Percentiles rank a stretch among this genome's conserved stretches.
Conservation (phyloP, 2,329 filamentous ascomycete genomes). For the Proliferodiscus dingleyae region DNA sequence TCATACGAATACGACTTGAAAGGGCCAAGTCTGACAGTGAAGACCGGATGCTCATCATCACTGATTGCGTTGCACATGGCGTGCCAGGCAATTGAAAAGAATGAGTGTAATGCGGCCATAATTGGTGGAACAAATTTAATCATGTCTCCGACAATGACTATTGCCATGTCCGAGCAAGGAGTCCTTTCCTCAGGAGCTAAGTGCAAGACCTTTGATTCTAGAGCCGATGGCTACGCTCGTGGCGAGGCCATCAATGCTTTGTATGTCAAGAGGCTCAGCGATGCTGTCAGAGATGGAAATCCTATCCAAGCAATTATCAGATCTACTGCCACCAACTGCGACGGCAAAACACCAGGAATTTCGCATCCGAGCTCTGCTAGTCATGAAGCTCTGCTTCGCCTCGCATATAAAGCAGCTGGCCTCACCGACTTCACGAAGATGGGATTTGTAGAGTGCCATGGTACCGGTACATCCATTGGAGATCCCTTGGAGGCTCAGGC, state of each 20-base stretch:
- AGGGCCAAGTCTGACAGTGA: slow-evolving; percentile 35
- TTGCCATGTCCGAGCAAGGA: neutral
- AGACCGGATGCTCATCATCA: slow-evolving; percentile 51
- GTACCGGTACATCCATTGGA: slow-evolving; percentile 16
- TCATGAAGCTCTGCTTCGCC: slow-evolving; percentile 27
- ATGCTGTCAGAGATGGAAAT: slow-evolving; percentile 54
- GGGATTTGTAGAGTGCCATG: slow-evolving; percentile 15
- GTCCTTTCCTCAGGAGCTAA: neutral
- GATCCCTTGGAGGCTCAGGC: slow-evolving; percentile 13
- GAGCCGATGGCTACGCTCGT: slow-evolving; percentile 57
- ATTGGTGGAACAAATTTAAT: slow-evolving; percentile 9
- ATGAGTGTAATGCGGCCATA: slow-evolving; percentile 6
- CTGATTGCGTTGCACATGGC: slow-evolving; percentile 50
- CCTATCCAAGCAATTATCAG: slow-evolving; percentile 51
- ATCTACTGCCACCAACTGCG: slow-evolving; percentile 48
- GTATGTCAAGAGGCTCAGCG: slow-evolving; percentile 51
- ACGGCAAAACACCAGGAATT: slow-evolving; percentile 42
- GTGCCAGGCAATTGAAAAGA: slow-evolving; percentile 13
- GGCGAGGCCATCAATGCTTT: slow-evolving; percentile 51
- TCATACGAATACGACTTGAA: slow-evolving; percentile 41
- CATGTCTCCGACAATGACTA: slow-evolving; percentile 1
- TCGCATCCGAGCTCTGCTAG: slow-evolving; percentile 36
- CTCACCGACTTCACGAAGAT: slow-evolving; percentile 11
- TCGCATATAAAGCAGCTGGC: slow-evolving; percentile 14
- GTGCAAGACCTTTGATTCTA: slow-evolving; percentile 51